A percentile compares a stretch with the other conserved stretches of the same genome.
These are phyloP conservation scores for Lunasporangiospora selenospora DNA, from an alignment of 192 early-diverging fungal genomes.

Conservation along the genomic window DNA sequence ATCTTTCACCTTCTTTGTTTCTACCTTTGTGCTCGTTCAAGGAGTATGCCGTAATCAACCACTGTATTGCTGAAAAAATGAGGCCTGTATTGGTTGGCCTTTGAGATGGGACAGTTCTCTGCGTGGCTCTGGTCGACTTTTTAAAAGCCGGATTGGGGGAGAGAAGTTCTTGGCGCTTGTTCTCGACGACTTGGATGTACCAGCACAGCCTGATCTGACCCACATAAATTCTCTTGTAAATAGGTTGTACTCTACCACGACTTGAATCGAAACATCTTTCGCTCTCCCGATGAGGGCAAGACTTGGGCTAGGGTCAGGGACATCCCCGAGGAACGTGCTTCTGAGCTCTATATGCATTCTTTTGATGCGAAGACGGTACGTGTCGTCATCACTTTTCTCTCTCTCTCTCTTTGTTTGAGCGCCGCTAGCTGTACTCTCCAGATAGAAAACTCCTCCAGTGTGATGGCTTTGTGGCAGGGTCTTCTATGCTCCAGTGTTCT, in stretches of 20 bases:
- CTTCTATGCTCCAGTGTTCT: too few relatives aligned
- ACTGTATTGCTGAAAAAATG: too few relatives aligned
- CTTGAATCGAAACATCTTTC: constrained; percentile 45
- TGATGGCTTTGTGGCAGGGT: too few relatives aligned
- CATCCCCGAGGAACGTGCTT: constrained; percentile 52
- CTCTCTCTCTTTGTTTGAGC: constrained; percentile 50
- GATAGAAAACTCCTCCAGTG: too few relatives aligned
- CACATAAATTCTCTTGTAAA: neutral
- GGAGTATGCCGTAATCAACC: neutral
- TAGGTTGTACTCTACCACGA: constrained; percentile 37
- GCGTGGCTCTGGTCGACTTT: too few relatives aligned
- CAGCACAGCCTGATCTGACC: too few relatives aligned
- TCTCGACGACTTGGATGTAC: too few relatives aligned
- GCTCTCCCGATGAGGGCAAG: constrained; percentile 73
- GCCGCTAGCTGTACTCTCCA: too few relatives aligned
- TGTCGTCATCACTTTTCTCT: constrained; percentile 5
- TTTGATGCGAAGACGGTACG: constrained; percentile 67
- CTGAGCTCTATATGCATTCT: constrained; percentile 66
- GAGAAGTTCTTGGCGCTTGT: too few relatives aligned
- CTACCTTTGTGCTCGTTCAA: neutral
- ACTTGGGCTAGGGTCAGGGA: constrained; percentile 58
- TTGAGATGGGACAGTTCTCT: too few relatives aligned
- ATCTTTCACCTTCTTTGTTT: neutral
- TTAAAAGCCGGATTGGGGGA: too few relatives aligned
- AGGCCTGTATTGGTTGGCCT: too few relatives aligned